Conservation (phyloP, 352 stramenopile genomes). For the Globisporangium alternatum region DNA sequence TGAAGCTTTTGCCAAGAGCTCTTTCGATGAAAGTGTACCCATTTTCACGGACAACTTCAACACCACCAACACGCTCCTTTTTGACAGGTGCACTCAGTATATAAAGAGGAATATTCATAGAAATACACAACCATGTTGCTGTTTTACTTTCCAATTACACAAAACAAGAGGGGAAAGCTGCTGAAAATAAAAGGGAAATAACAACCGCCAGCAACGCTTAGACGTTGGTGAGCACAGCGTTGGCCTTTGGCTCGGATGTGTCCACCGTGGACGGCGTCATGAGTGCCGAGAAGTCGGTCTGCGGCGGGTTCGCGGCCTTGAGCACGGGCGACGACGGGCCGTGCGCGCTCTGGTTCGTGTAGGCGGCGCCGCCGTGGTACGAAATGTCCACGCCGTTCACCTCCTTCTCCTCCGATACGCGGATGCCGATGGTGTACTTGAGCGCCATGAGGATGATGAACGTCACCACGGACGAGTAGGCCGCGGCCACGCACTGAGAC, state of each 20-base stretch:
- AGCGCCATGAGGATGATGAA: constrained; percentile 70
- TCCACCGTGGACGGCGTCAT: constrained; percentile 26
- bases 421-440: constrained; percentile 67
- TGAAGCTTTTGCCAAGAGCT: too few species aligned
- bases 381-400: constrained; percentile 75
- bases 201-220: not conserved
- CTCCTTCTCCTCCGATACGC: constrained; percentile 77
- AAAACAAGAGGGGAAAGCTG: not conserved
- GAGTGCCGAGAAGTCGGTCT: constrained; percentile 27
- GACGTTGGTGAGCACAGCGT: constrained; percentile 18
- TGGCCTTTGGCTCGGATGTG: constrained; percentile 5
- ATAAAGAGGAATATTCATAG: not conserved
- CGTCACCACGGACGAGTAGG: constrained; percentile 64
- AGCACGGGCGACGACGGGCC: constrained; percentile 27
- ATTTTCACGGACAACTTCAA: not conserved
- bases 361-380: constrained; percentile 71
- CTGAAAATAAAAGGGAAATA: constrained; percentile 1
- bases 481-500: constrained; percentile 40
- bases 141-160: not conserved
- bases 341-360: constrained; percentile 45
- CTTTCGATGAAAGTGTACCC: not conserved
- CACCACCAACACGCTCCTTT: not conserved
- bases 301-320: constrained; percentile 32
- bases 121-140: not conserved
- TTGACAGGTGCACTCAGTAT: too few species aligned